These are phyloP conservation scores for Parafenestella ontariensis DNA, from an alignment of 2,329 filamentous ascomycete genomes.

Conservation along the genomic window DNA sequence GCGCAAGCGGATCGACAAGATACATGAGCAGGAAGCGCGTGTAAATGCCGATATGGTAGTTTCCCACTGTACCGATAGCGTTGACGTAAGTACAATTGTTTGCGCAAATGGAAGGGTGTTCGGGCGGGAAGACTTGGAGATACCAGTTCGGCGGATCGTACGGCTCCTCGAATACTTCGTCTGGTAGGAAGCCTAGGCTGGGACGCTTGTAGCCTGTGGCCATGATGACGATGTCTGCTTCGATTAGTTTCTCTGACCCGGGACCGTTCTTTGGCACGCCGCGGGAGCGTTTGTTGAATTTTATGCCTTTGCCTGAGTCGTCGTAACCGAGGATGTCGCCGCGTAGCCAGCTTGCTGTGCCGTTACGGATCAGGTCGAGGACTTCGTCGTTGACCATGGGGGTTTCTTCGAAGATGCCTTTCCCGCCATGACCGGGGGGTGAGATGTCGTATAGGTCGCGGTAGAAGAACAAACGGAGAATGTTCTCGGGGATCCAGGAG, in stretches of 20 bases:
- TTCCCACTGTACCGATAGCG: constrained; percentile 81
- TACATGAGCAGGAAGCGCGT: constrained; percentile 88
- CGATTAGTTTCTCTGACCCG: constrained; percentile 69
- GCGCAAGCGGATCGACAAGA: constrained; percentile 76
- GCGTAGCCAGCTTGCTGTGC: constrained; percentile 78
- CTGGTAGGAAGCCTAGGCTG: constrained; percentile 74
- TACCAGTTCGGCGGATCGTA: constrained; percentile 88
- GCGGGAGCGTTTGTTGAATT: constrained; percentile 73
- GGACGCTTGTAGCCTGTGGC: constrained; percentile 84
- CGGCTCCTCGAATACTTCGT: constrained; percentile 73
- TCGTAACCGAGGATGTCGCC: constrained; percentile 77
- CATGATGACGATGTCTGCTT: constrained; percentile 80
- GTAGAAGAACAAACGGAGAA: constrained; percentile 82
- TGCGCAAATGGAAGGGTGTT: constrained; percentile 74
- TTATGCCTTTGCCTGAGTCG: constrained; percentile 68
- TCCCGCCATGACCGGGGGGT: constrained; percentile 60
- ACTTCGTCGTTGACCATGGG: constrained; percentile 88
- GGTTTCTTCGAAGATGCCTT: constrained; percentile 81
- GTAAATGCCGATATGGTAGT: constrained; percentile 91
- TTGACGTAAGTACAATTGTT: constrained; percentile 86
- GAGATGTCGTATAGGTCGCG: constrained; percentile 78
- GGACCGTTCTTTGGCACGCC: constrained; percentile 80
- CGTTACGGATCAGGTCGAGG: constrained; percentile 74
- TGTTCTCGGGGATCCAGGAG: constrained; percentile 77
- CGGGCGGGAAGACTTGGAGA: constrained; percentile 81